Conservation (phyloP, 768 basidiomycete genomes). For the Collybia sp. region DNA sequence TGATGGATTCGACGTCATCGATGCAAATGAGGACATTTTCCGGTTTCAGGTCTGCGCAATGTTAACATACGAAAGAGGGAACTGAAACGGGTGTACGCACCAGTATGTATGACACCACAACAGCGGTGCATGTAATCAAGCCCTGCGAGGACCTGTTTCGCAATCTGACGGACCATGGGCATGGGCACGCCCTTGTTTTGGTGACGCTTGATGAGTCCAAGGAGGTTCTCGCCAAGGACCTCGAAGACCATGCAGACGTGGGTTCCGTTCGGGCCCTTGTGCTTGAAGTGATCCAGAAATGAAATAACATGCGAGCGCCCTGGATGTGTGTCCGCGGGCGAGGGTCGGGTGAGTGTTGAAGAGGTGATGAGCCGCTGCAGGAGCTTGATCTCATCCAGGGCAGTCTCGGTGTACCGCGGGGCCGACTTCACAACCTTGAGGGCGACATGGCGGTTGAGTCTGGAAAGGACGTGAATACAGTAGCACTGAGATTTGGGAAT, state of each 20-base stretch:
- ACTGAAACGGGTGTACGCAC: slow-evolving; percentile 26
- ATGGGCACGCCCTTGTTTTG: slow-evolving; percentile 98
- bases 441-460: slow-evolving; percentile 93
- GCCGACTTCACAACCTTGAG: slow-evolving; percentile 99
- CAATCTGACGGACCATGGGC: slow-evolving; percentile 90
- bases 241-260: slow-evolving; percentile 99
- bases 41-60: slow-evolving; percentile 78
- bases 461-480: slow-evolving; percentile 25
- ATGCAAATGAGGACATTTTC: slow-evolving; percentile 98
- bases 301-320: slow-evolving; percentile 94
- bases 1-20: slow-evolving; percentile 93
- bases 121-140: slow-evolving; percentile 97
- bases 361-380: slow-evolving; percentile 93
- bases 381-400: slow-evolving; percentile 97
- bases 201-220: slow-evolving; percentile 95
- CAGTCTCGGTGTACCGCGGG: slow-evolving; percentile 94
- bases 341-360: slow-evolving; percentile 49
- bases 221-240: slow-evolving; percentile 93
- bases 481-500: slow-evolving; percentile 10
- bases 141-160: slow-evolving; percentile 92
- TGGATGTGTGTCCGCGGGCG: slow-evolving; percentile 70
- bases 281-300: slow-evolving; percentile 95
- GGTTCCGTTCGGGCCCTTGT: slow-evolving; percentile 93
- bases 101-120: slow-evolving; percentile 96
- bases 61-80: slow-evolving; percentile 1